phyloP scores from a whole-genome alignment of 192 early-diverging fungal species.

The Linnemannia elongata region DNA sequence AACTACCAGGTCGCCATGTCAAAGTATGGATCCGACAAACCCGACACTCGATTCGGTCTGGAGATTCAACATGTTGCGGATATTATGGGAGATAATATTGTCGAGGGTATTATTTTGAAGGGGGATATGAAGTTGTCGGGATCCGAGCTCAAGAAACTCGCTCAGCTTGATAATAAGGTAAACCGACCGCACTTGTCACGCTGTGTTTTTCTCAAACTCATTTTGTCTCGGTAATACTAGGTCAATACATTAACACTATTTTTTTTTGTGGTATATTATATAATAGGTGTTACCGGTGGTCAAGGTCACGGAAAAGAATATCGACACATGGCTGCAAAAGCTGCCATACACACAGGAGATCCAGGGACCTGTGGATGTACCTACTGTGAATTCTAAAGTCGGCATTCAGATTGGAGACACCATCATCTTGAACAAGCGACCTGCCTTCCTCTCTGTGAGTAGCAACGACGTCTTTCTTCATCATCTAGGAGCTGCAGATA shows the following conservation, averaged over 20 bases:
- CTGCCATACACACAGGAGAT: constrained; percentile 35
- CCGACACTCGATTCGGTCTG: constrained; percentile 86
- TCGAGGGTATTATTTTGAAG: constrained; percentile 70
- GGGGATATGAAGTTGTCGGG: constrained; percentile 48
- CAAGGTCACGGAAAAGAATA: constrained; percentile 65
- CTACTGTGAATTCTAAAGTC: constrained; percentile 29
- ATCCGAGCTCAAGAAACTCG: constrained; percentile 48
- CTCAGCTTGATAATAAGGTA: constrained; percentile 23
- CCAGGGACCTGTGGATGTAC: constrained; percentile 14
- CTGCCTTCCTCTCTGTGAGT: constrained; percentile 60
- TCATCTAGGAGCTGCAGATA: background rate
- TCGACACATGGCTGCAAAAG: constrained; percentile 56
- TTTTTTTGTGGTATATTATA: background rate
- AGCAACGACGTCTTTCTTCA: background rate
- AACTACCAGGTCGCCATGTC: constrained; percentile 88
- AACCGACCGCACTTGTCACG: no score
- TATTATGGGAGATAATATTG: constrained; percentile 27
- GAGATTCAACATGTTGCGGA: constrained; percentile 60
- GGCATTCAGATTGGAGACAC: constrained; percentile 68
- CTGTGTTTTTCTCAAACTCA: no score
- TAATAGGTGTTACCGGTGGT: constrained; percentile 43
- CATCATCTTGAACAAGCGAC: constrained; percentile 68
- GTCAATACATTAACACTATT: no score
- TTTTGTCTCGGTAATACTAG: no score
- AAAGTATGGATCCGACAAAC: constrained; percentile 92